Evolutionary conservation across 306 rosid species (phyloP).

Genomic region (Acacia crassicarpa): DNA sequence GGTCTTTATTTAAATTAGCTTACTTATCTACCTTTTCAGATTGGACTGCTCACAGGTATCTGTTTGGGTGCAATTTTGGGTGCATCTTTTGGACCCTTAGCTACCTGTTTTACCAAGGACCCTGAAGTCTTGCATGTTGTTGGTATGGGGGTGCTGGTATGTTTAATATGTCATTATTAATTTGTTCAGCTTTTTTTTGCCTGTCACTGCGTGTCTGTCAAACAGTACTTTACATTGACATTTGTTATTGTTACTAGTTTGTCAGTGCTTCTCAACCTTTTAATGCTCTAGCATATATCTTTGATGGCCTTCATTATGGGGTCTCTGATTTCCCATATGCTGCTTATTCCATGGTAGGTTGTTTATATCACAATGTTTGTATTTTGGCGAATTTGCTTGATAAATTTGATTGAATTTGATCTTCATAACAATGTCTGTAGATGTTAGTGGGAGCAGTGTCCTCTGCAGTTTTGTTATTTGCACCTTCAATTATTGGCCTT

Average conservation of each 20-base stretch:
- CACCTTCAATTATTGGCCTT: constrained; percentile 64
- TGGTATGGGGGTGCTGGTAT: constrained; percentile 72
- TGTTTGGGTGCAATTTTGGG: constrained; percentile 72
- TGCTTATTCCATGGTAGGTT: constrained; percentile 84
- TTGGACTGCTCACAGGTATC: constrained; percentile 72
- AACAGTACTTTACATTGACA: constrained; percentile 17
- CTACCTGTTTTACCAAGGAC: constrained; percentile 83
- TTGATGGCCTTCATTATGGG: constrained; percentile 93
- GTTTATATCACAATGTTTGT: constrained; percentile 19
- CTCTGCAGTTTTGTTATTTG: constrained; percentile 68
- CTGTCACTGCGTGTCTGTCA: constrained; percentile 8
- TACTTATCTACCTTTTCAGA: constrained; percentile 45
- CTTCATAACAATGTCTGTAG: constrained; percentile 33
- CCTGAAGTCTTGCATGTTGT: constrained; percentile 74
- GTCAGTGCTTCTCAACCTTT: constrained; percentile 95
- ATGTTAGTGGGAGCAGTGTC: constrained; percentile 74
- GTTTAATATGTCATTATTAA: constrained; percentile 31
- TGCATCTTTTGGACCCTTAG: constrained; percentile 75
- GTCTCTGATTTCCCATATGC: constrained; percentile 93
- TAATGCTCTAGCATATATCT: constrained; percentile 79
- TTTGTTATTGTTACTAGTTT: constrained; percentile 52
- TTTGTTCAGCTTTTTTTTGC: constrained; percentile 20
- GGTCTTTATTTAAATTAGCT: not conserved
- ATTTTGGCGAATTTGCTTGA: constrained; percentile 22
- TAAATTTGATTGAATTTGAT: constrained; percentile 13